phyloP scores from a whole-genome alignment of 345 rosid species.

The Boechera divaricarpa region DNA sequence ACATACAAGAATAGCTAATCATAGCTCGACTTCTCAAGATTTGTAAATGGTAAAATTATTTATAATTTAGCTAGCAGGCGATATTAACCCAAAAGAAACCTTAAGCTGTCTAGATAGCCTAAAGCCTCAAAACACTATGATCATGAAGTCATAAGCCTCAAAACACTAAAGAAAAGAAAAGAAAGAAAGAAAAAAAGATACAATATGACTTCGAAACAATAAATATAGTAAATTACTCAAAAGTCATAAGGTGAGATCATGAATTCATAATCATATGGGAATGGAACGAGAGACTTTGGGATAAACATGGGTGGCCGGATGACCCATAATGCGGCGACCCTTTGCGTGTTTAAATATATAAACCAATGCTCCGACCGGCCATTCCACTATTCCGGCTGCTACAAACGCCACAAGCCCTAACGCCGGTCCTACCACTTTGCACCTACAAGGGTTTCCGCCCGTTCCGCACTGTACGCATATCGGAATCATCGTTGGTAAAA shows the following conservation, averaged over 20 bases:
- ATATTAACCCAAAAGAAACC: conserved; percentile 1
- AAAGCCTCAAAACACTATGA: neutral
- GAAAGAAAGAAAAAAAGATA: neutral
- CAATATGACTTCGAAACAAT: conserved; percentile 2
- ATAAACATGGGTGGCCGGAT: conserved; percentile 80
- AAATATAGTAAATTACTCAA: neutral
- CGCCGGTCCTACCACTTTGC: conserved; percentile 89
- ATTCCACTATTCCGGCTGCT: conserved; percentile 71
- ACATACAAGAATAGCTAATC: conserved; percentile 2
- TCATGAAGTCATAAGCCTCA: no score
- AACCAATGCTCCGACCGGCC: conserved; percentile 91
- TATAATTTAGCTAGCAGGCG: neutral
- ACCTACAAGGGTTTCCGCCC: conserved; percentile 73
- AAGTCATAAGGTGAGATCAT: neutral
- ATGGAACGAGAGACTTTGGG: conserved; percentile 63
- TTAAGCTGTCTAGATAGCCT: neutral
- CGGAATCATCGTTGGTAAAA: conserved; percentile 48
- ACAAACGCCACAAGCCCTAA: conserved; percentile 78
- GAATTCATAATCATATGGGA: conserved; percentile 55
- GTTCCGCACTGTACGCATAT: conserved; percentile 81
- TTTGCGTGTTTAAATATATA: conserved; percentile 69
- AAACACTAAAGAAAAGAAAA: no score
- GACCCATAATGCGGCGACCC: conserved; percentile 85
- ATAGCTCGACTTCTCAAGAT: neutral
- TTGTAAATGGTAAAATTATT: neutral